phyloP scores from a whole-genome alignment of 2,329 filamentous ascomycete genomes.

The Hypoxylon sp. region DNA sequence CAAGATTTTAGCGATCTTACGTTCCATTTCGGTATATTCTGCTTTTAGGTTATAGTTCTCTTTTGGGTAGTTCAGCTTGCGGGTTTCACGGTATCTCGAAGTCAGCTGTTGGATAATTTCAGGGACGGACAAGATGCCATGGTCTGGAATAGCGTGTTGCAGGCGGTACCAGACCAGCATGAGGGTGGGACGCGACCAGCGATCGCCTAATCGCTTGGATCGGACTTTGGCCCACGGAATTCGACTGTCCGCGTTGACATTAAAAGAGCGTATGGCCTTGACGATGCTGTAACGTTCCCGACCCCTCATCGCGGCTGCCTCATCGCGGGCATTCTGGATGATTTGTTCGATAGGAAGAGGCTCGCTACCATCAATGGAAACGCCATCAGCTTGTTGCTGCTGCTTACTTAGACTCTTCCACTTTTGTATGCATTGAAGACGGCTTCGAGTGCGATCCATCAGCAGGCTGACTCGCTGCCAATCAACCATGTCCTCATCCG shows the following conservation, averaged over 20 bases:
- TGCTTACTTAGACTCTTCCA: slow-evolving; percentile 61
- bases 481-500: slow-evolving; percentile 65
- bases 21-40: slow-evolving; percentile 41
- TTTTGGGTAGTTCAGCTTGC: slow-evolving; percentile 36
- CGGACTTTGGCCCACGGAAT: slow-evolving; percentile 46
- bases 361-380: slow-evolving; percentile 40
- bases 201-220: slow-evolving; percentile 15
- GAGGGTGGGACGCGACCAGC: slow-evolving; percentile 40
- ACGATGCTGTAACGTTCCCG: slow-evolving; percentile 42
- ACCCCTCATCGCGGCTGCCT: slow-evolving; percentile 38
- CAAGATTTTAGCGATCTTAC: slow-evolving; percentile 39
- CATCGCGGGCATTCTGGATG: slow-evolving; percentile 43
- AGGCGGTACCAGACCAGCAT: slow-evolving; percentile 47
- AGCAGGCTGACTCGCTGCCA: slow-evolving; percentile 71
- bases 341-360: slow-evolving; percentile 34
- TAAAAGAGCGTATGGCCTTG: slow-evolving; percentile 39
- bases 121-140: slow-evolving; percentile 36
- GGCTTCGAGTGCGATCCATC: slow-evolving; percentile 69
- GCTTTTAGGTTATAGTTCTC: slow-evolving; percentile 35
- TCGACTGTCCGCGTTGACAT: slow-evolving; percentile 39
- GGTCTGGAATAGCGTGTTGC: slow-evolving; percentile 36
- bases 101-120: slow-evolving; percentile 38
- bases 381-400: slow-evolving; percentile 31
- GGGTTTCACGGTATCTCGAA: slow-evolving; percentile 35
- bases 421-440: slow-evolving; percentile 73